phyloP scores from a whole-genome alignment of 306 rosid species.

The Dryas octopetala region DNA sequence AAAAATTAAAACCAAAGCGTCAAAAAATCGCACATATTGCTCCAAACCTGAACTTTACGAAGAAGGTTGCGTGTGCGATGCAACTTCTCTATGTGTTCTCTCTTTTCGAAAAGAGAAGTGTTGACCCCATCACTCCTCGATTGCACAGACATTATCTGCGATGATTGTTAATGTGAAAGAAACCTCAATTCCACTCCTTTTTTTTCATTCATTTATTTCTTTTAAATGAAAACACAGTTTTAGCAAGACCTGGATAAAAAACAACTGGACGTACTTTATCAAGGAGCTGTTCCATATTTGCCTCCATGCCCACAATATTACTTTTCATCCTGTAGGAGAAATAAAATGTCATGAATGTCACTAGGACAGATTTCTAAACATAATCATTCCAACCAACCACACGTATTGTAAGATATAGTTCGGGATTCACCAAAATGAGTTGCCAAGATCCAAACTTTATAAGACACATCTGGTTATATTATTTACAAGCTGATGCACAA shows the following conservation, averaged over 20 bases:
- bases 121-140: conserved; percentile 88
- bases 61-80: conserved; percentile 85
- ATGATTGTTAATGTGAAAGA: conserved; percentile 9
- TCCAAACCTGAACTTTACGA: conserved; percentile 81
- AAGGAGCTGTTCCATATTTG: conserved; percentile 89
- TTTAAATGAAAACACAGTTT: conserved; percentile 1
- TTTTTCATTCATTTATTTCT: conserved; percentile 12
- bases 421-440: neutral
- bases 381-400: neutral
- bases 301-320: conserved; percentile 89
- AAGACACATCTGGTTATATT: neutral
- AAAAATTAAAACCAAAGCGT: neutral
- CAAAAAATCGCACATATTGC: neutral
- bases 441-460: neutral
- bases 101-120: conserved; percentile 73
- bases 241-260: neutral
- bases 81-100: conserved; percentile 85
- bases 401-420: neutral
- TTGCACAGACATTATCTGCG: conserved; percentile 91
- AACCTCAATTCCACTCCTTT: conserved; percentile 7
- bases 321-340: conserved; percentile 74
- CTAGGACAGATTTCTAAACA: neutral
- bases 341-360: neutral
- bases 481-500: neutral
- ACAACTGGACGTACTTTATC: conserved; percentile 46